Percentiles rank a stretch among this genome's conserved stretches.
These are phyloP conservation scores for Stephania yunnanensis DNA, from an alignment of 164 flowering plant species.

Conservation along the genomic window DNA sequence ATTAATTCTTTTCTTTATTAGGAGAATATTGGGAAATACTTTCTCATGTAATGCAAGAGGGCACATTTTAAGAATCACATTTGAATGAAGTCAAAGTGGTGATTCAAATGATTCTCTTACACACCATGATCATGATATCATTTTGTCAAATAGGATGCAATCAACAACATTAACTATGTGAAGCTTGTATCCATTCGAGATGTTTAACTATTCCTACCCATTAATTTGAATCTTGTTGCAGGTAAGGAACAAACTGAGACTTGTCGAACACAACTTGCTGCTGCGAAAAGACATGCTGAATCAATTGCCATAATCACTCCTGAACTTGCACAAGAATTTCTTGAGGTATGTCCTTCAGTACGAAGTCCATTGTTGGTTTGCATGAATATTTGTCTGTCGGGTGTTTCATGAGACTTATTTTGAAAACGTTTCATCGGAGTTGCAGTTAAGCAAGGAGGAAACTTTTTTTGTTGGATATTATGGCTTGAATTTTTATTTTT, in stretches of 20 bases:
- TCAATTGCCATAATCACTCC: conserved; percentile 70
- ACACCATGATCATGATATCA: too few species aligned
- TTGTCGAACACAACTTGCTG: conserved; percentile 32
- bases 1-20: neutral
- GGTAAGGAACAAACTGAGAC: conserved; percentile 54
- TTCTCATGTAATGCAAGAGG: neutral
- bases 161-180: too few species aligned
- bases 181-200: too few species aligned
- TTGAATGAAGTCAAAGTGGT: too few species aligned
- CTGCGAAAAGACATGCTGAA: conserved; percentile 73
- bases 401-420: neutral
- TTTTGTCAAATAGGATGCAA: too few species aligned
- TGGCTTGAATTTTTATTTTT: too few species aligned
- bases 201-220: neutral
- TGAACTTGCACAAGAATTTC: conserved; percentile 62
- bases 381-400: neutral
- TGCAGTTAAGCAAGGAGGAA: too few species aligned
- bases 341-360: conserved; percentile 43
- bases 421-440: neutral
- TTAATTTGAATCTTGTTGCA: conserved; percentile 21
- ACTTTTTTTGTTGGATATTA: too few species aligned
- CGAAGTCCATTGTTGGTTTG: neutral
- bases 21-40: neutral
- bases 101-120: too few species aligned
- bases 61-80: too few species aligned